These are phyloP conservation scores for Avena sativa DNA, from an alignment of 176 grass and related monocot species.

Conservation along the genomic window DNA sequence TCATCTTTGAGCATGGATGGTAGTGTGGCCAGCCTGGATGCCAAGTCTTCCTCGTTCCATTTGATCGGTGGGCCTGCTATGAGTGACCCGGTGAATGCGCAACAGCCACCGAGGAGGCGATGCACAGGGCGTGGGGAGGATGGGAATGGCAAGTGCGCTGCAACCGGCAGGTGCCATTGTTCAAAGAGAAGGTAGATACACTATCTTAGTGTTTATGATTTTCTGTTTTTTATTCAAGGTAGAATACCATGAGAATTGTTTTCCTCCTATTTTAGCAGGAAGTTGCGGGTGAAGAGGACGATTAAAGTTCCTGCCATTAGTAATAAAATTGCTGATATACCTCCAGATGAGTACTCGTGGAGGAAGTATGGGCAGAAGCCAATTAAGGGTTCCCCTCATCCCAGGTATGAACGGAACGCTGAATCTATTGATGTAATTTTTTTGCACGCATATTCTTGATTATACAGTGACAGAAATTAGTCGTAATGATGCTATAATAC, in stretches of 20 bases:
- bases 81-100: slow-evolving; percentile 56
- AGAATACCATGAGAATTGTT: slow-evolving; percentile 37
- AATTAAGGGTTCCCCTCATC: slow-evolving; percentile 97
- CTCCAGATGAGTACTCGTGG: slow-evolving; percentile 95
- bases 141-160: slow-evolving; percentile 78
- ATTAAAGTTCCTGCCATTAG: slow-evolving; percentile 97
- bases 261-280: slow-evolving; percentile 49
- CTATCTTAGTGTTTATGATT: slow-evolving; percentile 4
- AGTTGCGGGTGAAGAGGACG: slow-evolving; percentile 84
- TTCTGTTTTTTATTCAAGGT: slow-evolving; percentile 36
- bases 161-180: slow-evolving; percentile 77
- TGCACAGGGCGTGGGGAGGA: slow-evolving; percentile 69
- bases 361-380: slow-evolving; percentile 99
- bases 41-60: slow-evolving; percentile 68
- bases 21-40: slow-evolving; percentile 69
- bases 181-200: slow-evolving; percentile 81
- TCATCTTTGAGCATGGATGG: slow-evolving; percentile 86
- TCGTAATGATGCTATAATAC: slow-evolving; percentile 21
- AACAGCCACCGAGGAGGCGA: slow-evolving; percentile 49
- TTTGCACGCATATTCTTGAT: slow-evolving; percentile 6
- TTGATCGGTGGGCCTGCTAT: slow-evolving; percentile 55
- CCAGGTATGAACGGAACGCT: slow-evolving; percentile 58
- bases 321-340: slow-evolving; percentile 96
- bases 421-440: background rate
- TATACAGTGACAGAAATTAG: slow-evolving; percentile 11